These are phyloP conservation scores for Fennellomyces sp. DNA, from an alignment of 371 early-diverging fungal genomes.

Conservation along the genomic window DNA sequence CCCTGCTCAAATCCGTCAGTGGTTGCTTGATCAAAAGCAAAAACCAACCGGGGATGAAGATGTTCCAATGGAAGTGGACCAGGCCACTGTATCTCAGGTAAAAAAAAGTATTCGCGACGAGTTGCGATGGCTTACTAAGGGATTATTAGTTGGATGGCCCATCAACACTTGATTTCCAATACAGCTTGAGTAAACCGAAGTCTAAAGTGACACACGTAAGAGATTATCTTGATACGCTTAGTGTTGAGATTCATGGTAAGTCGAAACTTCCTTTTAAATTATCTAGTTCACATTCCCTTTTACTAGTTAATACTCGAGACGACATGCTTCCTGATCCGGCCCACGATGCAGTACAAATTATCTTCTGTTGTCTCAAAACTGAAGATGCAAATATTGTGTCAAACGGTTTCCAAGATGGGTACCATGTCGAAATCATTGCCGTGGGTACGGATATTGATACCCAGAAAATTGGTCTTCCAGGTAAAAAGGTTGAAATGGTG, in stretches of 20 bases:
- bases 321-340: slow-evolving; percentile 62
- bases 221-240: slow-evolving; percentile 43
- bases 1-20: slow-evolving; percentile 18
- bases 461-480: slow-evolving; percentile 35
- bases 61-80: background rate
- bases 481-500: too few species aligned
- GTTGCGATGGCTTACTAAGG: too few species aligned
- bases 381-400: slow-evolving; percentile 30
- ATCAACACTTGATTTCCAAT: slow-evolving; percentile 64
- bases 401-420: slow-evolving; percentile 54
- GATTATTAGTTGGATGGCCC: slow-evolving; percentile 60
- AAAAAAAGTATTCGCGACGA: too few species aligned
- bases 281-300: too few species aligned
- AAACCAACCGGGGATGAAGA: background rate
- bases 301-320: slow-evolving; percentile 44
- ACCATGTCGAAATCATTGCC: slow-evolving; percentile 32
- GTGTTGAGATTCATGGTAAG: slow-evolving; percentile 46
- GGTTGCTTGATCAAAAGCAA: slow-evolving; percentile 22
- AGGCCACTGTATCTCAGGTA: slow-evolving; percentile 3
- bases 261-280: too few species aligned
- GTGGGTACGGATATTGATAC: slow-evolving; percentile 27
- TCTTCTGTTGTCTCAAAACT: slow-evolving; percentile 65
- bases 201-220: slow-evolving; percentile 15
- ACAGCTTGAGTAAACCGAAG: slow-evolving; percentile 46
- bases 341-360: slow-evolving; percentile 48